Evolutionary conservation across 257 asterid species (phyloP), one percentile per base, ranked within the genome.

Genomic region (Plantago ovata): DNA sequence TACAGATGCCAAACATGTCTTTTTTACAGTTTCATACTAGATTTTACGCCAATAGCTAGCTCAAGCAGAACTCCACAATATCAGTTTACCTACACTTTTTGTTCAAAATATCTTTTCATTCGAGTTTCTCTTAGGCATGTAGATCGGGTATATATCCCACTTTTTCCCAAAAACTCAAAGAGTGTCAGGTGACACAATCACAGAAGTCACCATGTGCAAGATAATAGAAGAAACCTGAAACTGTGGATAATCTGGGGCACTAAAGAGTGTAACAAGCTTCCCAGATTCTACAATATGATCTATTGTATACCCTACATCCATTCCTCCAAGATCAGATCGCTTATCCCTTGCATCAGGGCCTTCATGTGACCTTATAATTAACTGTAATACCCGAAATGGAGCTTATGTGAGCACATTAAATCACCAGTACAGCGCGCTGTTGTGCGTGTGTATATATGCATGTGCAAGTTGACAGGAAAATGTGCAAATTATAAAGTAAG

Each of bases 271-370:
- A 63, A 93, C 76, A 67, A 89, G 86, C 72, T 79, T 89, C 63
- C 98, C 97, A 0, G 96, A 93, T 21, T 82, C 84, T 43, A 85
- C 95, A 65, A 76, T 60, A 77, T 89, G 97, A 73, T 93, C 98
- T 60, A 89, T 56, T 12, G 98, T 89, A 69, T 86, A 89, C 33
- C 98, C 98, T 60, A 64, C 60, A 74, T 86, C 79, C 97, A 93
- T 93, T 69, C 84, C 87, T 42, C 79, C 79, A 33, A 93, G 81
- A 60, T 74, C 94, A 38, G 80, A 69, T 52, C 98, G 75, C 78
- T 89, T 93, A 68, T 86, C 96, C 80, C 98, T 79, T 55, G 97
- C 97, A 81, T 93, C 97, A 40, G 98, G 98, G 73, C 98, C 98
- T 82, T 93, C 98, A 69, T 93, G 98, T 39, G 98, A 93, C 77